phyloP scores from a whole-genome alignment of 768 basidiomycete genomes.

The Calocybe cyanea region DNA sequence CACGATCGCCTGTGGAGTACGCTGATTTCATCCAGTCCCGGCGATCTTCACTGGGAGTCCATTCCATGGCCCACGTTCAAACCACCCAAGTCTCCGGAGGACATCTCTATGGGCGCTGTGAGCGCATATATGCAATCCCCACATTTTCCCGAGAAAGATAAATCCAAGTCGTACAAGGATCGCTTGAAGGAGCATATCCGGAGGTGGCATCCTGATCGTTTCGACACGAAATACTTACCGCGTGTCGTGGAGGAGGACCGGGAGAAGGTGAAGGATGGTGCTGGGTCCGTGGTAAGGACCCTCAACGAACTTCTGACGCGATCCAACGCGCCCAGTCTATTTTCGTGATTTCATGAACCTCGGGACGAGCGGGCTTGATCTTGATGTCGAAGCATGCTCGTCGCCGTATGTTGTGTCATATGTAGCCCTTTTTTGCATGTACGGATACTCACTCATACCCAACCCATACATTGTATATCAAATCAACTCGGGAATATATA shows the following conservation, averaged over 20 bases:
- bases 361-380: constrained; percentile 7
- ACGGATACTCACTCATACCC: constrained; percentile 22
- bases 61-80: constrained; percentile 77
- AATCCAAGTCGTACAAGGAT: constrained; percentile 55
- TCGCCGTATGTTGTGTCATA: constrained; percentile 16
- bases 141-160: constrained; percentile 49
- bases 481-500: constrained; percentile 17
- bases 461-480: constrained; percentile 25
- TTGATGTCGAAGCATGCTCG: constrained; percentile 10
- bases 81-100: constrained; percentile 52
- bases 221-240: constrained; percentile 63
- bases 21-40: constrained; percentile 30
- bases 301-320: constrained; percentile 67
- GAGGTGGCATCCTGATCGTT: constrained; percentile 82
- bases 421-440: constrained; percentile 23
- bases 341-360: constrained; percentile 31
- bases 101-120: constrained; percentile 54
- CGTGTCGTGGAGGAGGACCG: constrained; percentile 62
- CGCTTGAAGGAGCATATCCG: constrained; percentile 72
- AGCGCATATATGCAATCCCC: constrained; percentile 60
- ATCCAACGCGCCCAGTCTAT: constrained; percentile 36
- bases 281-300: constrained; percentile 64
- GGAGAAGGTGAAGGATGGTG: constrained; percentile 68
- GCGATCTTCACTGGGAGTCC: constrained; percentile 54
- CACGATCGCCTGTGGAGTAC: constrained; percentile 64